Conservation (phyloP, 768 basidiomycete species). For the Tricholoma bakamatsutake region DNA sequence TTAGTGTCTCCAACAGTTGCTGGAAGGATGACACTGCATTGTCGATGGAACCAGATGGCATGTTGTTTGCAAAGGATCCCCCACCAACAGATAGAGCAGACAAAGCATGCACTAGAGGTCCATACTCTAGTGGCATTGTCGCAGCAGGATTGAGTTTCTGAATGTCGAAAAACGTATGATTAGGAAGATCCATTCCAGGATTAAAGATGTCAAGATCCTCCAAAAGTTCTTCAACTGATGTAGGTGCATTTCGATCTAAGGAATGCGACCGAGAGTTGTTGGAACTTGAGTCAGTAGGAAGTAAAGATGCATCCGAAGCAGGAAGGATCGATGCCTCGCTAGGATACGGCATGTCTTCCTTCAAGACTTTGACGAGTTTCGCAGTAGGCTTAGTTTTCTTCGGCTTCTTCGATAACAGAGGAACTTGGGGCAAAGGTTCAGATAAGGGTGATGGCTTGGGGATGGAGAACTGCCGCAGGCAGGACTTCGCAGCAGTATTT, state of each 20-base stretch:
- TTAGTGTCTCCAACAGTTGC: slow-evolving; percentile 80
- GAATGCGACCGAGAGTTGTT: slow-evolving; percentile 59
- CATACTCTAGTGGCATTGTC: slow-evolving; percentile 79
- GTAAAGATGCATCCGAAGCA: slow-evolving; percentile 43
- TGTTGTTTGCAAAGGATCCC: slow-evolving; percentile 76
- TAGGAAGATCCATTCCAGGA: slow-evolving; percentile 58
- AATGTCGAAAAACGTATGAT: slow-evolving; percentile 72
- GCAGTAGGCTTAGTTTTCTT: slow-evolving; percentile 72
- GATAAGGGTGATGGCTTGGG: slow-evolving; percentile 14
- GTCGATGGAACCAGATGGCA: slow-evolving; percentile 86
- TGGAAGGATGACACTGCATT: slow-evolving; percentile 89
- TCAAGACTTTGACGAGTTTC: slow-evolving; percentile 50
- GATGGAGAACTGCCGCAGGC: slow-evolving; percentile 5
- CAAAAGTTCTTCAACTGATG: slow-evolving; percentile 58
- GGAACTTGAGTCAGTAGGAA: slow-evolving; percentile 43
- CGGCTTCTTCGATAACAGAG: slow-evolving; percentile 75
- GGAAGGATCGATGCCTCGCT: slow-evolving; percentile 39
- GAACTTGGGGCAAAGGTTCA: slow-evolving; percentile 52
- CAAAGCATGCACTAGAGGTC: slow-evolving; percentile 78
- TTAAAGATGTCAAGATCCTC: slow-evolving; percentile 59
- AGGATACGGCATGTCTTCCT: slow-evolving; percentile 44
- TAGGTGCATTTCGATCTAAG: slow-evolving; percentile 42
- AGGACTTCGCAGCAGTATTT: slow-evolving; percentile 6
- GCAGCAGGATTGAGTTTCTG: slow-evolving; percentile 68
- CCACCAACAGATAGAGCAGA: slow-evolving; percentile 84